Evolutionary conservation across 495 filamentous ascomycete genomes (phyloP).

Genomic region (Extremus antarcticus): DNA sequence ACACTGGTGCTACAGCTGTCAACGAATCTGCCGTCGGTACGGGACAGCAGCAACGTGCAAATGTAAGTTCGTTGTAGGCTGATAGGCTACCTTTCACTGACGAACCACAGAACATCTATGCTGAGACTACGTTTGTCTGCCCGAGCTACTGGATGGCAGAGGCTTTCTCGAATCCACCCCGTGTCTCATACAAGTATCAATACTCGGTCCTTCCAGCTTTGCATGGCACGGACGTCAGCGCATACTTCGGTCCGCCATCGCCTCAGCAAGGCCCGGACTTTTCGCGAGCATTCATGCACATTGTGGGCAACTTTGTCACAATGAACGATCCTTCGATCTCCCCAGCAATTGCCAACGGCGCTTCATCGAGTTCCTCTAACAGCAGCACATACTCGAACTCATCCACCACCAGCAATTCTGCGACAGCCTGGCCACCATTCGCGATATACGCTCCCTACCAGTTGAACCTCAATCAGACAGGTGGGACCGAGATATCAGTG

Average conservation of each 20-base stretch:
- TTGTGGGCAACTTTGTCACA: constrained; percentile 48
- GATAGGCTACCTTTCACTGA: constrained; percentile 31
- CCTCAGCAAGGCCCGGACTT: neutral
- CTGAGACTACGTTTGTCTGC: constrained; percentile 52
- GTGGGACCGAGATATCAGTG: constrained; percentile 25
- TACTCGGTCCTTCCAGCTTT: constrained; percentile 50
- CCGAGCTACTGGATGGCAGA: constrained; percentile 54
- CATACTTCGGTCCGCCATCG: constrained; percentile 37
- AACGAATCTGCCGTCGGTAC: constrained; percentile 41
- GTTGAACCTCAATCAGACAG: constrained; percentile 46
- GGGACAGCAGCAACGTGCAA: constrained; percentile 43
- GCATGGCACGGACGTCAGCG: constrained; percentile 42
- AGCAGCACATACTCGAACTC: neutral
- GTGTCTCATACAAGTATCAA: constrained; percentile 46
- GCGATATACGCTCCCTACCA: constrained; percentile 26
- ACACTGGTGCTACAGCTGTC: constrained; percentile 37
- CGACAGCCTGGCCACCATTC: constrained; percentile 29
- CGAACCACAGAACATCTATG: constrained; percentile 39
- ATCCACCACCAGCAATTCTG: neutral
- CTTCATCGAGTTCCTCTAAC: neutral
- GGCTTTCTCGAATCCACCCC: constrained; percentile 36
- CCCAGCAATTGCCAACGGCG: constrained; percentile 32
- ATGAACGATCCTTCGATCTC: constrained; percentile 41
- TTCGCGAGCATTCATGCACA: constrained; percentile 6
- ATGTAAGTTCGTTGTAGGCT: constrained; percentile 41